Evolutionary conservation across 768 basidiomycete genomes (phyloP), one percentile per base, ranked within the genome.

Genomic region (Phlebiopsis gigantea): DNA sequence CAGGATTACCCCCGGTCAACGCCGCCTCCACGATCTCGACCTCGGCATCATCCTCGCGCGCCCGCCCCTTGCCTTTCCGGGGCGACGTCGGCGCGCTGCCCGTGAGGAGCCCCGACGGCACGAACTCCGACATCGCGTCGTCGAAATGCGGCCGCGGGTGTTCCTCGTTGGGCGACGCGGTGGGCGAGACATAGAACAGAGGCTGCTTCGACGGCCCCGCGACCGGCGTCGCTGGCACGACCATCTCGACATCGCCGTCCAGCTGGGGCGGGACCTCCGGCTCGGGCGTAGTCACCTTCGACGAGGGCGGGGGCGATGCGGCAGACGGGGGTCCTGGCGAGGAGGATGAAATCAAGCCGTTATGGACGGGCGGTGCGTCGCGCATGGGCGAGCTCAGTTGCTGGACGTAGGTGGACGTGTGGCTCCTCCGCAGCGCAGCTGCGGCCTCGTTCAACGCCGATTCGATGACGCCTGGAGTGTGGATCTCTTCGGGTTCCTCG

Each of bases 151-250:
- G 31, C 6, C n/a, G 24, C n/a, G 25, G 21, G 29, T 29, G 25
- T 3, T 50, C 7, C 2, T 42, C 25, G 9, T 42, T 19, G 25
- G 15, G 17, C 9, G 42, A 9, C 17, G 42, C 19, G 39, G 14
- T 4, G 2, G 57, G 52, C 19, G 54, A 55, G 25, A n/a, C 54
- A 22, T 45, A 53, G 46, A 58, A 58, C 14, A 58, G 52, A 2
- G 51, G 57, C 30, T 52, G 42, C 44, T 54, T 58, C 14, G 51
- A 53, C 14, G 57, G 52, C n/a, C 57, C 57, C 12, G 57, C 51
- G 22, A 26, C 39, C 17, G 56, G 56, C 15, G 39, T 45, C 22
- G 22, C 10, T n/a, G 29, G n/a, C 19, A n/a, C 48, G 5, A 30
- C 29, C 48, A 50, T 50, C 14, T 49, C 56, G 7, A 43, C 24